Conservation (phyloP, 2,329 filamentous ascomycete genomes). For the Penicillium sp. region DNA sequence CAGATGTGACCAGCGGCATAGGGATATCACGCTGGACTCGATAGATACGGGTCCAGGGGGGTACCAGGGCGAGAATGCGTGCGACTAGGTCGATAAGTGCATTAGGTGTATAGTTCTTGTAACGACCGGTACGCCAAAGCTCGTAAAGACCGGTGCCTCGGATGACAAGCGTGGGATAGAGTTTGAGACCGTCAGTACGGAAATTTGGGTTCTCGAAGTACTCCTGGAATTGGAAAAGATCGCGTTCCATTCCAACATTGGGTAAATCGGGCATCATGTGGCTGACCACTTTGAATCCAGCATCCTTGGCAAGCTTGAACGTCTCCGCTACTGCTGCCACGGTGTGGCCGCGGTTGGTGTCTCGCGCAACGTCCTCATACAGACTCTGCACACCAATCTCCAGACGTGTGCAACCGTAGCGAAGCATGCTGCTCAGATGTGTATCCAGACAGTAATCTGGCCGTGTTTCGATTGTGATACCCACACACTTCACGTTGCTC, state of each 20-base stretch:
- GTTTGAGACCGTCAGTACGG: conserved; percentile 93
- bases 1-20: conserved; percentile 99
- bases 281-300: conserved; percentile 97
- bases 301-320: conserved; percentile 95
- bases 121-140: conserved; percentile 92
- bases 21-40: conserved; percentile 97
- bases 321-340: conserved; percentile 94
- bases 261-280: conserved; percentile 99
- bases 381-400: conserved; percentile 95
- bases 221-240: conserved; percentile 93
- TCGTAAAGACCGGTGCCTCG: conserved; percentile 95
- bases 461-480: conserved; percentile 96
- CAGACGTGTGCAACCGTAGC: conserved; percentile 93
- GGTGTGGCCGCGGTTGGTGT: conserved; percentile 95
- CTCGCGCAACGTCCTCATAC: conserved; percentile 96
- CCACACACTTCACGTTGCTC: conserved; percentile 96
- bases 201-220: conserved; percentile 98
- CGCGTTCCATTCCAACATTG: conserved; percentile 97
- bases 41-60: conserved; percentile 98
- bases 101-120: conserved; percentile 98
- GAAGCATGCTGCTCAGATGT: conserved; percentile 92
- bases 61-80: conserved; percentile 89
- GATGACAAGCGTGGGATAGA: conserved; percentile 96
- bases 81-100: conserved; percentile 93
- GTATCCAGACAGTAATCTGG: conserved; percentile 95